Conservation (phyloP, 2,329 filamentous ascomycete species). For the Phialophora expanda region DNA sequence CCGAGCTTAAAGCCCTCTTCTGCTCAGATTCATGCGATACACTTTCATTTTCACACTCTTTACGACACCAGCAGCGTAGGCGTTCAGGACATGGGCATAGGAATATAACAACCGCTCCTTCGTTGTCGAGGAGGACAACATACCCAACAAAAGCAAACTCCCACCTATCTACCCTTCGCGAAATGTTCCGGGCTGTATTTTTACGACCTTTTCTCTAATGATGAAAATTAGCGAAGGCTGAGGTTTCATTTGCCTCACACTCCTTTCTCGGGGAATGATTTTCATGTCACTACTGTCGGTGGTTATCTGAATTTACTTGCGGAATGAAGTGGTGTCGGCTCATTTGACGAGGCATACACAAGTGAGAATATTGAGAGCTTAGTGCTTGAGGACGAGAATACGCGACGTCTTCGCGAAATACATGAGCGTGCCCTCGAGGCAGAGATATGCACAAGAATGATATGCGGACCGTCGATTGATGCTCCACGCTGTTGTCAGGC, state of each 20-base stretch:
- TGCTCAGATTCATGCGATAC: neutral
- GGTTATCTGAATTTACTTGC: conserved; percentile 4
- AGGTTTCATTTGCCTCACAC: neutral
- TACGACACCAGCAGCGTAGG: conserved; percentile 25
- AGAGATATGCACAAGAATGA: neutral
- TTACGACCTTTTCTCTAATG: conserved; percentile 14
- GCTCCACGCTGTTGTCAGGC: neutral
- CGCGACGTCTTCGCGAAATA: neutral
- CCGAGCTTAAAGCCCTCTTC: neutral
- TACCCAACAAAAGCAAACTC: conserved; percentile 11
- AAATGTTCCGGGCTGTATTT: conserved; percentile 4
- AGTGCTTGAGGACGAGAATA: neutral
- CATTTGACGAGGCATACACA: neutral
- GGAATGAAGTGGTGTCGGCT: neutral
- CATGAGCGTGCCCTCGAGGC: neutral
- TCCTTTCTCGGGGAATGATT: neutral
- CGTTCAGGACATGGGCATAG: conserved; percentile 15
- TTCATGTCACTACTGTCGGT: conserved; percentile 1
- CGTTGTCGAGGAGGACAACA: conserved; percentile 4
- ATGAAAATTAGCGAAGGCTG: neutral
- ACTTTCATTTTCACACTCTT: conserved; percentile 6
- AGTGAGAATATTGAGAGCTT: neutral
- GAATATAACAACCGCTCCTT: neutral
- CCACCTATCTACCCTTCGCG: neutral
- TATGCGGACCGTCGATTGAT: neutral